Conservation (phyloP, 192 early-diverging fungal species). For the Coemansia sp. region DNA sequence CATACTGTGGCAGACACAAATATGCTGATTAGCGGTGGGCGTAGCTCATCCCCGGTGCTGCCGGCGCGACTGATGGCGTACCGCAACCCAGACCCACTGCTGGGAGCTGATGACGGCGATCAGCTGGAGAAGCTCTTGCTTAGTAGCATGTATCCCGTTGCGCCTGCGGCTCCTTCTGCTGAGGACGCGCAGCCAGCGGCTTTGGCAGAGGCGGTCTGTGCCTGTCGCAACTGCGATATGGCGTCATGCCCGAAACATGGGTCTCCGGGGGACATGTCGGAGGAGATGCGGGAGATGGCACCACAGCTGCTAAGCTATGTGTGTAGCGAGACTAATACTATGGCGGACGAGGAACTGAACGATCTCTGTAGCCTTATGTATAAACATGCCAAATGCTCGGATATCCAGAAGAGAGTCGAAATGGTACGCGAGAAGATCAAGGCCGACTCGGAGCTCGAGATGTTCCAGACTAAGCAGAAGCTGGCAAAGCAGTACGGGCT, state of each 20-base stretch:
- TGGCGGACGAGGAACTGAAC: constrained; percentile 50
- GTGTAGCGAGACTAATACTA: constrained; percentile 33
- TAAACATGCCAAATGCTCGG: constrained; percentile 53
- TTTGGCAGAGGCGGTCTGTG: constrained; percentile 8
- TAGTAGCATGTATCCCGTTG: constrained; percentile 28
- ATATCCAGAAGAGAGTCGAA: constrained; percentile 46
- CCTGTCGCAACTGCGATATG: constrained; percentile 25
- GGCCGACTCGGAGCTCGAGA: constrained; percentile 34
- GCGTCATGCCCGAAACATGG: constrained; percentile 44
- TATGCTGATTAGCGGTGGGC: not conserved
- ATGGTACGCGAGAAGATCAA: constrained; percentile 34
- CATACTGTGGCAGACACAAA: not conserved
- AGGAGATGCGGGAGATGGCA: constrained; percentile 40
- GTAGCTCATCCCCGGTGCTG: constrained; percentile 8
- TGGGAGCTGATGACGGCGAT: constrained; percentile 35
- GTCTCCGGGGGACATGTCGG: constrained; percentile 32
- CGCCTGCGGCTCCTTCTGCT: not conserved
- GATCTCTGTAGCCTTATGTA: constrained; percentile 52
- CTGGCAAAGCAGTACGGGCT: constrained; percentile 36
- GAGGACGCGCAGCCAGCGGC: not conserved
- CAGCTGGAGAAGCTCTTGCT: constrained; percentile 49
- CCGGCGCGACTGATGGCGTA: constrained; percentile 49
- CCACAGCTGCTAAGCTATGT: constrained; percentile 45
- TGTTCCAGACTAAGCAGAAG: constrained; percentile 31
- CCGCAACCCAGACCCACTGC: constrained; percentile 45